Conservation (phyloP, 495 filamentous ascomycete species). For the Penicillium odoratum region DNA sequence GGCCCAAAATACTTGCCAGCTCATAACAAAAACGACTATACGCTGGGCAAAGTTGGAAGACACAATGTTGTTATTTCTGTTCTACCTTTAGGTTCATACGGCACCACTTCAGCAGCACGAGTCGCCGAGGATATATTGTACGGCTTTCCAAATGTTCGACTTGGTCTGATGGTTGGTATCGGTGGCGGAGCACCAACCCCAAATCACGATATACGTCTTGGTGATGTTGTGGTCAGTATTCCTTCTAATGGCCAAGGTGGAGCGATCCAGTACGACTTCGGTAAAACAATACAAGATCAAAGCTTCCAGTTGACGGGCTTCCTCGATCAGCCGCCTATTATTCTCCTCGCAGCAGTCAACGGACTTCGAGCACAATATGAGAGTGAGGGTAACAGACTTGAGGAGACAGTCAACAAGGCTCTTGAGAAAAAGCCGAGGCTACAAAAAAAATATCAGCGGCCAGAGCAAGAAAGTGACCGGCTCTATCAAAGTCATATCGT, state of each 20-base stretch:
- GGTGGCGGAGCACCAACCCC: conserved; percentile 24
- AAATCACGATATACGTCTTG: conserved; percentile 26
- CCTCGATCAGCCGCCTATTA: background rate
- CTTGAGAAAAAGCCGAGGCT: conserved; percentile 3
- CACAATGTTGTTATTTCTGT: conserved; percentile 34
- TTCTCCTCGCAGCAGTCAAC: background rate
- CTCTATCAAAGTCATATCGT: background rate
- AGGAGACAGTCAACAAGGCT: background rate
- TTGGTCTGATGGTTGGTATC: conserved; percentile 33
- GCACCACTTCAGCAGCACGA: conserved; percentile 1
- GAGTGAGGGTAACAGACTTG: background rate
- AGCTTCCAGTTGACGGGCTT: background rate
- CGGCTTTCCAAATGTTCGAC: conserved; percentile 31
- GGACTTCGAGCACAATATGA: background rate
- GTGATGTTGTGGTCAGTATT: conserved; percentile 19
- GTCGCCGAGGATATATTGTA: conserved; percentile 26
- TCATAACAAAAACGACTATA: conserved; percentile 35
- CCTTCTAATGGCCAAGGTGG: background rate
- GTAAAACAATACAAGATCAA: conserved; percentile 1
- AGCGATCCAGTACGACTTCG: conserved; percentile 4
- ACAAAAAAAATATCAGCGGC: background rate
- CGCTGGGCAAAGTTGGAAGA: conserved; percentile 29
- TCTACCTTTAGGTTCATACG: conserved; percentile 22
- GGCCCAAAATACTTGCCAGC: background rate
- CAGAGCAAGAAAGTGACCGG: background rate